Evolutionary conservation across 208 protist species (phyloP), one percentile per base, ranked within the genome.

Genomic region (Trypanosoma theileri): DNA sequence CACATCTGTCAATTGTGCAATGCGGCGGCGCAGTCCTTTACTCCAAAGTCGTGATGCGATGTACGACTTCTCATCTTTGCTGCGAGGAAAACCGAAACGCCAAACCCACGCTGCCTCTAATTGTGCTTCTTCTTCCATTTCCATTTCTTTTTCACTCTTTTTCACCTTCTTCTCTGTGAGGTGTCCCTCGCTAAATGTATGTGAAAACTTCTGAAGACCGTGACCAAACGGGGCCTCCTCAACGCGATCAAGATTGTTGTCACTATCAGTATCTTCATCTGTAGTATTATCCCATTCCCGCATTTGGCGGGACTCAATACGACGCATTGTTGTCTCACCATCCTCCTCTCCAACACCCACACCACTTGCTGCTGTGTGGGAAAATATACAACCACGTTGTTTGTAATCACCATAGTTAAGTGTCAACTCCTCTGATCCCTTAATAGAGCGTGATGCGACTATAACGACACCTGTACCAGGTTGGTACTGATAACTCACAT

Each of bases 1-100:
- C 17, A 90, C 80, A 59, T 96, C 88, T 14, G 91, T 96, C 14
- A 96, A 77, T 40, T 90, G 81, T 1, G 88, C 84, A 46, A 94
- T 83, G 54, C 91, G 91, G 11, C 48, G 52, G 41, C 79, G 71
- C 67, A 96, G 71, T 6, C 77, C 66, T 46, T 70, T 66, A 53
- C 80, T 85, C 89, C 91, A 96, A 45, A 79, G 42, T 31, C 78
- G 53, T 45, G 80, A 88, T 19, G 86, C 85, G 46, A 89, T 78
- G 44, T 85, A 75, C 26, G 80, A 69, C 71, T 79, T 77, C 65
- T 96, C 91, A 14, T 82, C 77, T 9, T 76, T 57, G 21, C 60
- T 79, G 28, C 87, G 81, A 52, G 83, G 41, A 55, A 96, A 96
- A 28, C 91, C 91, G 63, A 85, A 96, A 17, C 85, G 83, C 85